Base-by-base conservation (phyloP, 495 filamentous ascomycete genomes). In the Aspergillus ostianus region DNA sequence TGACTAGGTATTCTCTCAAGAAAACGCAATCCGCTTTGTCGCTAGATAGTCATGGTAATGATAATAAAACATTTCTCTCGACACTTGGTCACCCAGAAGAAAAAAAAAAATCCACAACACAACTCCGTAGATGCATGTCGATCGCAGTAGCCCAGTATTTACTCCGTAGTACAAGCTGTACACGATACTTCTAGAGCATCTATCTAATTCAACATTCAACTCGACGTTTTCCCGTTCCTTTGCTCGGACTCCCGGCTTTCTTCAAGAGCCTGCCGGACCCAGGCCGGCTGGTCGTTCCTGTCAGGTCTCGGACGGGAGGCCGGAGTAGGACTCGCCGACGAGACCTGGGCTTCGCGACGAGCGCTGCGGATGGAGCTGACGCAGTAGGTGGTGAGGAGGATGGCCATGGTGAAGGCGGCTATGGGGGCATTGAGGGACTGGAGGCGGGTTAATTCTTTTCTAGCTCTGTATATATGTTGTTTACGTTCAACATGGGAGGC, bases 371-470 rank as follows among this genome's bases (percentile, higher is more conserved):
- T 82, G 2, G 80, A 82, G 26, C 70, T 78, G 59, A 80, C 61
- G 58, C 77, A 76, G 63, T 84, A 82, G 32, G 78, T 72, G 58
- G 71, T 76, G 2, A 83, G 74, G 23, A 84, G 48, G 20, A 76
- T 51, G 26, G 79, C 78, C 77, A 82, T 80, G 12, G 77, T 77
- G 59, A 82, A 77, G 17, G 79, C 79, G 27, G 76, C 78, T 41
- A 82, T 77, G 18, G 79, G 79, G 8, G 79, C 77, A 58, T 77
- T 76, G 41, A 79, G 51, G 8, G 77, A 79, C 77, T 79, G 49
- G 9, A 45, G n/a, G 48, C 12, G 52, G 36, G 29, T 55, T 51
- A 54, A 56, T 60, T 59, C 47, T 26, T 54, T n/a, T 29, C 18
- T 17, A 41, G 10, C 29, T 41, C 2, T 12, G 17, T 6, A n/a